Base-by-base conservation (phyloP, 768 basidiomycete species). In the Russula foetens region DNA sequence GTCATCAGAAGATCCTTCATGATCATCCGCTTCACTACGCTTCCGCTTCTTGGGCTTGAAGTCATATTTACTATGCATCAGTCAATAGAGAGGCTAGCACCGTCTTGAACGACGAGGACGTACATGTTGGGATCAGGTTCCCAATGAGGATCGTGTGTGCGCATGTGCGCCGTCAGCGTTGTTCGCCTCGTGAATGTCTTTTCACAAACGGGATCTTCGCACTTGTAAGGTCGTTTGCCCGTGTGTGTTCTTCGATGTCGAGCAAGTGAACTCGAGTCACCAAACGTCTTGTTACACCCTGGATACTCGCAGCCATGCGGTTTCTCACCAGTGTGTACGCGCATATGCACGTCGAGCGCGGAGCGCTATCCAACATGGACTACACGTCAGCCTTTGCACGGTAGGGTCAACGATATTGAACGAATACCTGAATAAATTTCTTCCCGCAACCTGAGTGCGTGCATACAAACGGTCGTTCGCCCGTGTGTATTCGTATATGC, bases 241-340 rank as follows among this genome's bases (percentile, higher is more conserved):
- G 88, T 91, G 68, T 90, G 92, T 24, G 90, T 93, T 66, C 93
- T 83, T 54, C 93, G 84, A 76, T 96, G 93, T 63, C 93, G 84
- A 51, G 93, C 92, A 47, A 96, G 81, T 74, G 88, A 90, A 68
- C 91, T 92, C 4, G 92, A 95, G 70, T 96, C 92, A 49, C 89
- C 85, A 74, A 95, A 96, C 0, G 88, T 89, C 75, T 89, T 92
- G 51, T 80, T 82, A 72, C 92, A 96, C 8, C 84, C 88, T 3
- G 88, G 88, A 71, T 92, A 92, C 75, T 92, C 90, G 75, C 93
- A 96, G 51, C 79, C 82, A 71, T 96, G 93, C 11, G 93, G 93
- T 67, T 92, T 90, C 75, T 96, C 93, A 41, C 93, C 93, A 5
- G 93, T 94, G 70, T 96, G 93, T 3, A 92, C 90, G 21, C 93